Evolutionary conservation across 2,329 filamentous ascomycete genomes (phyloP).

Genomic region (Pseudocercospora crystallina): DNA sequence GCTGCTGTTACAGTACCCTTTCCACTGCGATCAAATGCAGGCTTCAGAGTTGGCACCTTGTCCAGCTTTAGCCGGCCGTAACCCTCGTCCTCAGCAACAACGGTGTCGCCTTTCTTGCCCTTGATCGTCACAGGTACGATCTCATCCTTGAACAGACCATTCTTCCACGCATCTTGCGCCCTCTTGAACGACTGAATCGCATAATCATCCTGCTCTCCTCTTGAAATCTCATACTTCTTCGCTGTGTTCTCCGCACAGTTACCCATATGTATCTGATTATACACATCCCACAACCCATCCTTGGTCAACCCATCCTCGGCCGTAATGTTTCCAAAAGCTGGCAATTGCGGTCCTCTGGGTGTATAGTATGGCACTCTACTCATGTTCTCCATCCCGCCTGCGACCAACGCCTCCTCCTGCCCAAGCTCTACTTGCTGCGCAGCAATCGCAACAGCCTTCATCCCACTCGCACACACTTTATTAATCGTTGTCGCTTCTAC

Average conservation of each 20-base stretch:
- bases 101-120: slow-evolving; percentile 75
- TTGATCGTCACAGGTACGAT: slow-evolving; percentile 85
- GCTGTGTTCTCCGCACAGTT: slow-evolving; percentile 94
- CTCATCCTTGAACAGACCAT: slow-evolving; percentile 81
- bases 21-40: slow-evolving; percentile 83
- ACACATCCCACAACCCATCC: slow-evolving; percentile 94
- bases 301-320: slow-evolving; percentile 91
- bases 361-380: slow-evolving; percentile 88
- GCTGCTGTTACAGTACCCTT: slow-evolving; percentile 90
- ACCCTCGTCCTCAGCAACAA: slow-evolving; percentile 83
- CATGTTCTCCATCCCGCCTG: slow-evolving; percentile 99
- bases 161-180: slow-evolving; percentile 85
- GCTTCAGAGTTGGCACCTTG: slow-evolving; percentile 82
- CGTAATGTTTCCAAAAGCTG: slow-evolving; percentile 82
- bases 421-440: slow-evolving; percentile 95
- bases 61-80: slow-evolving; percentile 84
- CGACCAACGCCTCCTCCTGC: slow-evolving; percentile 81
- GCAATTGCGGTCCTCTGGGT: slow-evolving; percentile 75
- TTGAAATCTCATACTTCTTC: slow-evolving; percentile 76
- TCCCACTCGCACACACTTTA: slow-evolving; percentile 94
- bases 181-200: slow-evolving; percentile 86
- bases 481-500: slow-evolving; percentile 93
- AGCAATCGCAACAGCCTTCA: slow-evolving; percentile 88
- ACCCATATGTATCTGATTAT: slow-evolving; percentile 97
- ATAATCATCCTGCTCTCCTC: slow-evolving; percentile 88